Base-by-base conservation (phyloP, 2,329 filamentous ascomycete species). In the Fusarium illudens region DNA sequence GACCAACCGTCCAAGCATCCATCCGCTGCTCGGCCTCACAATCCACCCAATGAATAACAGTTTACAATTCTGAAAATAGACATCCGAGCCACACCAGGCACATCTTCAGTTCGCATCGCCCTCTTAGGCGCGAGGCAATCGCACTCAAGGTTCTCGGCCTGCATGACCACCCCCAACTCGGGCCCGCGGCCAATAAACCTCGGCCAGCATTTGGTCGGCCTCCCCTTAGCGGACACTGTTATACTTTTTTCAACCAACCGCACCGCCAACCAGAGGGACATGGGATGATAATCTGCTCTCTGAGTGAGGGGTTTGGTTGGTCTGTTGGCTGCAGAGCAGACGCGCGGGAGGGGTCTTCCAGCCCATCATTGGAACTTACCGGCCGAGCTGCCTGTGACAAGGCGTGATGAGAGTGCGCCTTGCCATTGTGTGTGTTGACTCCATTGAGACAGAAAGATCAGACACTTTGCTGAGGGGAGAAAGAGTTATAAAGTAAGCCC, bases 191-290 rank as follows among this genome's bases (percentile, higher is more conserved):
- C 66, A 69, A 69, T 70, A 15, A 27, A n/a, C 12, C 30, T 17
- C 30, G 50, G 64, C 63, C 59, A 67, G 50, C 19, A 51, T 19
- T 20, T 30, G 60, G 66, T 37, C 33, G 62, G 65, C 63, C 63
- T 69, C 66, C 66, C n/a, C 29, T 22, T 70, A 69, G 66, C 44
- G 54, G 48, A 4, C 20, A 48, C 64, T 70, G 22, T 59, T 69
- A 67, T 59, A 70, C 59, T 69, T 69, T 66, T 69, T 69, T 67
- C 44, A 36, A 64, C 62, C 66, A 68, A 63, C 65, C 48, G 37
- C 46, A 51, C 25, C 20, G 19, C 66, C 62, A 69, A 70, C 51
- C 58, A 67, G 53, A 54, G 29, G 15, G 22, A 13, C 32, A 68
- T 64, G 32, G 49, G 25, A 46, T 66, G 62, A 52, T 56, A 27